Evolutionary conservation across 2,329 filamentous ascomycete genomes (phyloP).

Genomic region (Pseudogymnoascus sp.): DNA sequence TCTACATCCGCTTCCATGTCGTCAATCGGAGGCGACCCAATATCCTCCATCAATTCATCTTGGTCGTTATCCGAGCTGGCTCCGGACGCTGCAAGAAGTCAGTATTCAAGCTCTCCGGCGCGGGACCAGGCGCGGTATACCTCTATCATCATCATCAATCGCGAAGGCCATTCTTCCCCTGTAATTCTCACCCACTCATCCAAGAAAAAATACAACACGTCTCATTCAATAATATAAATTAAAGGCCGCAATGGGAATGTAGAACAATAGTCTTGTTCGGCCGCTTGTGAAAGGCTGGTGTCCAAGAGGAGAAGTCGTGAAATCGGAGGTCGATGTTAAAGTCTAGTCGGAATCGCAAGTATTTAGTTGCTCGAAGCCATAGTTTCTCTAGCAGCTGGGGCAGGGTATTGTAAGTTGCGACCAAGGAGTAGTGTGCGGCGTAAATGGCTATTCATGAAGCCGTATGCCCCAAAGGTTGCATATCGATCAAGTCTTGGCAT

Average conservation of each 20-base stretch:
- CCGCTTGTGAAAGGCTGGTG: background rate
- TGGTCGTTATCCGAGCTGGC: slow-evolving; percentile 42
- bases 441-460: background rate
- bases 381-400: background rate
- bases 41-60: slow-evolving; percentile 49
- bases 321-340: background rate
- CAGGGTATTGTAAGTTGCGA: background rate
- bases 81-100: slow-evolving; percentile 28
- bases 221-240: background rate
- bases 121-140: slow-evolving; percentile 13
- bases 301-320: background rate
- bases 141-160: slow-evolving; percentile 27
- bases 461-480: slow-evolving; percentile 4
- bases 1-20: slow-evolving; percentile 27
- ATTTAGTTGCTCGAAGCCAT: background rate
- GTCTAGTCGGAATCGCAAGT: background rate
- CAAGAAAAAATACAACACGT: background rate
- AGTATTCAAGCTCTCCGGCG: background rate
- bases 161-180: slow-evolving; percentile 18
- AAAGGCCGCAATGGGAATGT: background rate
- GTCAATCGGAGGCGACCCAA: slow-evolving; percentile 28
- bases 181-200: background rate
- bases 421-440: background rate
- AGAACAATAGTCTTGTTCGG: background rate
- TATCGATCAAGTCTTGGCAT: background rate